These are phyloP conservation scores for Aureobasidium mangrovei DNA, from an alignment of 2,329 filamentous ascomycete genomes.

Conservation along the genomic window DNA sequence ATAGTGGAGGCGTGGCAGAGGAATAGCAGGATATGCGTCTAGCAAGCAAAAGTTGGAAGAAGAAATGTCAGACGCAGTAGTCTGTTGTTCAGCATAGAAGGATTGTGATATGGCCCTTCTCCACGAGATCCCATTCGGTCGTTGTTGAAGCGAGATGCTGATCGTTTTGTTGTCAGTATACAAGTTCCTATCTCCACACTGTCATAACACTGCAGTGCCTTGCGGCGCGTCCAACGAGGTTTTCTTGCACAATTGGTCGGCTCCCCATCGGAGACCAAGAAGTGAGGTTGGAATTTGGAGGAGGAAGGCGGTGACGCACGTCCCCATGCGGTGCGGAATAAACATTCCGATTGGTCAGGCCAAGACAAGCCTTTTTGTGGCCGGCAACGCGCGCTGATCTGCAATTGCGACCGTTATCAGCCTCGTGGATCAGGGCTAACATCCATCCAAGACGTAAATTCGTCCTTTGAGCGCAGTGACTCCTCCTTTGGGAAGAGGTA, in stretches of 20 bases:
- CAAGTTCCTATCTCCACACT: background rate
- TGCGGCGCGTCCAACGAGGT: background rate
- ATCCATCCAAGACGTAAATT: background rate
- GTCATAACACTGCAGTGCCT: background rate
- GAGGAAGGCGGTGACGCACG: background rate
- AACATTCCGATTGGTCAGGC: background rate
- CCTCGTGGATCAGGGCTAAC: background rate
- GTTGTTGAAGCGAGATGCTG: background rate
- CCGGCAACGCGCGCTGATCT: background rate
- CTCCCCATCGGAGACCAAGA: conserved; percentile 5
- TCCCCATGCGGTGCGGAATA: background rate
- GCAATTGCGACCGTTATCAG: background rate
- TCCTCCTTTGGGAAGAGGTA: background rate
- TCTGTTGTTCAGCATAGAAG: background rate
- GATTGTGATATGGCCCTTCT: background rate
- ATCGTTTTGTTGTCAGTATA: conserved; percentile 1
- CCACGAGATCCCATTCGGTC: background rate
- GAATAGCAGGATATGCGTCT: background rate
- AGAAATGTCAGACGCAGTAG: background rate
- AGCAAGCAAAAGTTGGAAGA: background rate
- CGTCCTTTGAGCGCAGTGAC: background rate
- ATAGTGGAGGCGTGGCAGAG: background rate
- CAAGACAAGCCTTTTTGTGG: background rate
- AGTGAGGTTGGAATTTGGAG: conserved; percentile 4
- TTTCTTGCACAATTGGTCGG: background rate